Conservation (phyloP, 306 rosid species). For the Dalbergia oliveri region DNA sequence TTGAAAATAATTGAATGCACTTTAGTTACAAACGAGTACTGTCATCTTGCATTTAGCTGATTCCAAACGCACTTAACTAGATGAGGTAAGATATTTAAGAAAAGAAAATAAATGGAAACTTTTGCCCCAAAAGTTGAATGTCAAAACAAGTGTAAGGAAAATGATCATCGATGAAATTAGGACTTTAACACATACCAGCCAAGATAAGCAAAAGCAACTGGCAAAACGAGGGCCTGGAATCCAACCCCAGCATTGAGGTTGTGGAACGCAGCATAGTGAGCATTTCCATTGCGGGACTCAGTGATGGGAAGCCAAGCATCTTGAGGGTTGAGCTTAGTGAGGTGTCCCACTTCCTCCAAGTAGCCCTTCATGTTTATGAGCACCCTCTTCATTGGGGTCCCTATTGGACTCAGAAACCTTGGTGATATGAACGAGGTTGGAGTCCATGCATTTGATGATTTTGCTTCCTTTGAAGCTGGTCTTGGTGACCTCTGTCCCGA, state of each 20-base stretch:
- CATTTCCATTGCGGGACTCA: conserved; percentile 95
- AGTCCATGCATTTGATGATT: conserved; percentile 93
- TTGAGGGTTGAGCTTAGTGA: conserved; percentile 96
- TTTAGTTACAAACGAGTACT: neutral
- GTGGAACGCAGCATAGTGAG: conserved; percentile 97
- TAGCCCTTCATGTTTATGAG: conserved; percentile 93
- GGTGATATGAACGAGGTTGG: conserved; percentile 97
- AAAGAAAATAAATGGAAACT: neutral
- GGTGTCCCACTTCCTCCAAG: conserved; percentile 95
- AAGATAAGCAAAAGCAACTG: conserved; percentile 93
- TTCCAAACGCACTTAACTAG: neutral
- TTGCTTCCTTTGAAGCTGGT: conserved; percentile 79
- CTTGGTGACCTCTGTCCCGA: conserved; percentile 93
- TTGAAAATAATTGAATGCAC: neutral
- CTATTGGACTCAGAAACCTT: conserved; percentile 96
- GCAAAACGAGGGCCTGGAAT: conserved; percentile 90
- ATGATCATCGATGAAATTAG: neutral
- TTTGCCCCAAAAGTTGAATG: neutral
- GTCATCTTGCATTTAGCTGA: conserved; percentile 17
- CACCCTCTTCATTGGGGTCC: conserved; percentile 97
- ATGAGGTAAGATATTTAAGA: conserved; percentile 12
- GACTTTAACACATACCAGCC: conserved; percentile 71
- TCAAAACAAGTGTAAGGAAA: conserved; percentile 1
- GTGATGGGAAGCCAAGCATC: conserved; percentile 99
- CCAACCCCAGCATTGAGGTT: conserved; percentile 99